Evolutionary conservation across 257 asterid species (phyloP).

Genomic region (Solanum lycopersicoides): DNA sequence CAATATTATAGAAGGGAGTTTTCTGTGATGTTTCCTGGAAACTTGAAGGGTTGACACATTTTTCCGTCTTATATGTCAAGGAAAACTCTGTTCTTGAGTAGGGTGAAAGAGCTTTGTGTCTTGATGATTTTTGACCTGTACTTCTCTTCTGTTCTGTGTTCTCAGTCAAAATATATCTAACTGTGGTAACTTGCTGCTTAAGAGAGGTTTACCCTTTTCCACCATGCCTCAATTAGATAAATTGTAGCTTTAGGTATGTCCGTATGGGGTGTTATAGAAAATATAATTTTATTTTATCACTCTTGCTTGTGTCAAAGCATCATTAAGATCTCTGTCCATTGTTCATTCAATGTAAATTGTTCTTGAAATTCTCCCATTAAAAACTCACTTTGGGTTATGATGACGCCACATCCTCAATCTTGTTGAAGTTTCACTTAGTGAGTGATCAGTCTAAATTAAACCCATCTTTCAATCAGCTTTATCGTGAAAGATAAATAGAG

Average conservation of each 20-base stretch:
- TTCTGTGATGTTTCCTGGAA: neutral
- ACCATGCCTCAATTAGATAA: neutral
- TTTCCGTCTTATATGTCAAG: neutral
- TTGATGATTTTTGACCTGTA: neutral
- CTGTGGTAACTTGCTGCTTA: neutral
- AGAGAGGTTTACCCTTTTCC: neutral
- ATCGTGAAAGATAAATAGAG: neutral
- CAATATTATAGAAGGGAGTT: neutral
- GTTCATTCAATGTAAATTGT: neutral
- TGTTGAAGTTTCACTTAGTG: neutral
- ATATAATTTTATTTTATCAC: neutral
- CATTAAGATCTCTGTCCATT: neutral
- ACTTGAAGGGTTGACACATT: neutral
- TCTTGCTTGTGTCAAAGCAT: neutral
- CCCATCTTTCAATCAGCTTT: neutral
- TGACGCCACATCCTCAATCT: neutral
- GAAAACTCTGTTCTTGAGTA: neutral
- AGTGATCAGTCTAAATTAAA: neutral
- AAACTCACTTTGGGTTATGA: neutral
- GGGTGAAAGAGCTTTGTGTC: neutral
- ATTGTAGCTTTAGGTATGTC: neutral
- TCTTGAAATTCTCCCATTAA: neutral
- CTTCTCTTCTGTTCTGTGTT: neutral
- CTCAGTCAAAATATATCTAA: neutral
- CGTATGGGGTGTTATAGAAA: neutral